phyloP scores from a whole-genome alignment of 1,284 basidiomycete genomes.

The Kalmanozyma brasiliensis region DNA sequence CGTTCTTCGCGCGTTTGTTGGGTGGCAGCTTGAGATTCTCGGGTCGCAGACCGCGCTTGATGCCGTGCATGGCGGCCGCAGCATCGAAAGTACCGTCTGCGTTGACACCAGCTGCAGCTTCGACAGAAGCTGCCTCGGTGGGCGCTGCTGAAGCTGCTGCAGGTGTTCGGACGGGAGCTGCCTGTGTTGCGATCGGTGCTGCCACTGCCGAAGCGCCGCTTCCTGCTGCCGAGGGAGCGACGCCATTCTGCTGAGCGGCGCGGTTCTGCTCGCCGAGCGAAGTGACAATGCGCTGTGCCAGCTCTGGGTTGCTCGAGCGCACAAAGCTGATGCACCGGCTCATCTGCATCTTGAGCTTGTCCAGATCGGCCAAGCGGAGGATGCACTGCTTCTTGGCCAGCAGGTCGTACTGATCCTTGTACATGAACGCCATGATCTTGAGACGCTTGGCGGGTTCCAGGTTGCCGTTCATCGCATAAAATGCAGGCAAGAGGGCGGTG shows the following conservation, averaged over 20 bases:
- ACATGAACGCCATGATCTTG: slow-evolving; percentile 67
- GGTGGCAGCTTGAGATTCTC: slow-evolving; percentile 65
- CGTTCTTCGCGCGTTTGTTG: slow-evolving; percentile 56
- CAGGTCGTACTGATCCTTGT: slow-evolving; percentile 63
- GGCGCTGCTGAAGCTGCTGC: slow-evolving; percentile 18
- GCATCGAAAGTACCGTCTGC: slow-evolving; percentile 46
- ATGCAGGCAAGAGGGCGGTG: slow-evolving; percentile 61
- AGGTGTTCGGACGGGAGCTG: slow-evolving; percentile 6
- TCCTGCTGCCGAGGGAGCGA: slow-evolving; percentile 7
- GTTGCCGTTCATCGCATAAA: slow-evolving; percentile 63
- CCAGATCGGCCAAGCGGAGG: slow-evolving; percentile 56
- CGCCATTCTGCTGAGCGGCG: slow-evolving; percentile 34
- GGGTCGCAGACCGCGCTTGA: slow-evolving; percentile 61
- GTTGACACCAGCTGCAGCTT: slow-evolving; percentile 18
- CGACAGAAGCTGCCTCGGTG: slow-evolving; percentile 11
- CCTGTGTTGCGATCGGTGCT: slow-evolving; percentile 9
- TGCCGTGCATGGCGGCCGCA: slow-evolving; percentile 47
- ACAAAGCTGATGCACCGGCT: slow-evolving; percentile 66
- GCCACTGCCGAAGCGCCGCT: slow-evolving; percentile 6
- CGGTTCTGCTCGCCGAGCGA: slow-evolving; percentile 40
- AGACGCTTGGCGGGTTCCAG: slow-evolving; percentile 63
- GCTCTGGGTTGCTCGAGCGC: slow-evolving; percentile 57
- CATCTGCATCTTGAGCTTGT: slow-evolving; percentile 66
- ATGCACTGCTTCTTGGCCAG: slow-evolving; percentile 59
- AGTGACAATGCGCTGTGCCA: slow-evolving; percentile 54